Conservation (phyloP, 495 filamentous ascomycete species). For the Venustampulla echinocandica region DNA sequence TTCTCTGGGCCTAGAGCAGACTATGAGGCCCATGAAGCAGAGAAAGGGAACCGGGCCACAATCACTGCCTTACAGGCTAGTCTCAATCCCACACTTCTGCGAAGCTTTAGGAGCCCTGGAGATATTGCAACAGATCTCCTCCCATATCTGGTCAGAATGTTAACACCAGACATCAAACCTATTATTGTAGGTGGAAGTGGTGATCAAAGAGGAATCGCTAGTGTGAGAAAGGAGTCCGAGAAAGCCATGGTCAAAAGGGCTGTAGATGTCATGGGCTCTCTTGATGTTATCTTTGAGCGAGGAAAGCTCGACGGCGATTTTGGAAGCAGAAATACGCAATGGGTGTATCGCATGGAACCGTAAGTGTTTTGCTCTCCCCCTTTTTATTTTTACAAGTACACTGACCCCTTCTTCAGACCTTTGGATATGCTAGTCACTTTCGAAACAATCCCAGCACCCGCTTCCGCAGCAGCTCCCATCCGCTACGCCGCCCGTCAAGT, state of each 20-base stretch:
- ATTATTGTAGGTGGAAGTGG: constrained; percentile 75
- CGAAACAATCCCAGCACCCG: constrained; percentile 37
- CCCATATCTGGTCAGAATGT: constrained; percentile 70
- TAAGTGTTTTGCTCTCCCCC: constrained; percentile 36
- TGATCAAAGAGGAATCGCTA: constrained; percentile 58
- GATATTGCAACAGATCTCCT: constrained; percentile 71
- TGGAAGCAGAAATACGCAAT: constrained; percentile 34
- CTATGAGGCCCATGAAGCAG: constrained; percentile 65
- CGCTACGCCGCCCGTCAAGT: constrained; percentile 88
- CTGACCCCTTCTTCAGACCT: constrained; percentile 44
- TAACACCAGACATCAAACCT: constrained; percentile 84
- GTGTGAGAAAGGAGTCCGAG: constrained; percentile 77
- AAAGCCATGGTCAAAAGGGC: constrained; percentile 69
- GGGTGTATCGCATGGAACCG: constrained; percentile 94
- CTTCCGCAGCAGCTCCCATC: constrained; percentile 47
- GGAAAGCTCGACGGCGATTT: constrained; percentile 59
- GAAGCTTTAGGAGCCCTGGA: constrained; percentile 68
- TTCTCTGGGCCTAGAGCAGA: constrained; percentile 76
- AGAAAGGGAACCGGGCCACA: constrained; percentile 52
- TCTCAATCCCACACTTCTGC: constrained; percentile 53
- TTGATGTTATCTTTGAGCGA: constrained; percentile 74
- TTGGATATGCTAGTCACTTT: constrained; percentile 62
- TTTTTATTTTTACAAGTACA: too few relatives aligned
- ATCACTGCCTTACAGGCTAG: constrained; percentile 43
- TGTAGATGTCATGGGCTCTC: constrained; percentile 67